Percentiles rank a stretch among this genome's conserved stretches.
Conservation (phyloP, 768 basidiomycete genomes). For the Pholiota microspora region DNA sequence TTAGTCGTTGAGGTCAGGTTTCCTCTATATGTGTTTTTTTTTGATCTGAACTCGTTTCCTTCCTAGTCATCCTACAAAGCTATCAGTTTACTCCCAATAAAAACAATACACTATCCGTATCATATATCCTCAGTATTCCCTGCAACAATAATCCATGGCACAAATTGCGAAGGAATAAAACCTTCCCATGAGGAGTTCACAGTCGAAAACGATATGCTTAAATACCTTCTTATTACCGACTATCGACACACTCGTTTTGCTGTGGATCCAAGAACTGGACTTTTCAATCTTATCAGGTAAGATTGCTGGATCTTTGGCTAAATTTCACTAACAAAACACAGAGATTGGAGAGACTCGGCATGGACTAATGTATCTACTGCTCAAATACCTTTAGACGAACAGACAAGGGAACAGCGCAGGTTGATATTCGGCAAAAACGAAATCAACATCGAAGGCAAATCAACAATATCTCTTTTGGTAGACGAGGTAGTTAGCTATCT, state of each 20-base stretch:
- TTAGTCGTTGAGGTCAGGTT: slow-evolving; percentile 85
- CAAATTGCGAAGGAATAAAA: slow-evolving; percentile 22
- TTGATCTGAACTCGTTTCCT: slow-evolving; percentile 14
- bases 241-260: slow-evolving; percentile 93
- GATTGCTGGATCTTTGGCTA: background rate
- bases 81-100: slow-evolving; percentile 72
- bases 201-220: slow-evolving; percentile 36
- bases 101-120: slow-evolving; percentile 70
- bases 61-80: slow-evolving; percentile 82
- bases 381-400: slow-evolving; percentile 58
- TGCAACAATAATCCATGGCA: slow-evolving; percentile 26
- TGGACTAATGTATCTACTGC: slow-evolving; percentile 67
- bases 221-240: slow-evolving; percentile 68
- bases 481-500: slow-evolving; percentile 65
- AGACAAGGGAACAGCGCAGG: slow-evolving; percentile 60
- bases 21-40: background rate
- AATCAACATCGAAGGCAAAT: slow-evolving; percentile 90
- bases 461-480: slow-evolving; percentile 69
- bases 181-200: slow-evolving; percentile 28
- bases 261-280: slow-evolving; percentile 77
- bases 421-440: slow-evolving; percentile 81
- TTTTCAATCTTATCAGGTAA: slow-evolving; percentile 81
- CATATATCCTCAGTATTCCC: slow-evolving; percentile 81
- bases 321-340: slow-evolving; percentile 28
- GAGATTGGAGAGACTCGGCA: slow-evolving; percentile 86